Base-by-base conservation (phyloP, 1,284 basidiomycete genomes). In the Limonomyces culmigenus region DNA sequence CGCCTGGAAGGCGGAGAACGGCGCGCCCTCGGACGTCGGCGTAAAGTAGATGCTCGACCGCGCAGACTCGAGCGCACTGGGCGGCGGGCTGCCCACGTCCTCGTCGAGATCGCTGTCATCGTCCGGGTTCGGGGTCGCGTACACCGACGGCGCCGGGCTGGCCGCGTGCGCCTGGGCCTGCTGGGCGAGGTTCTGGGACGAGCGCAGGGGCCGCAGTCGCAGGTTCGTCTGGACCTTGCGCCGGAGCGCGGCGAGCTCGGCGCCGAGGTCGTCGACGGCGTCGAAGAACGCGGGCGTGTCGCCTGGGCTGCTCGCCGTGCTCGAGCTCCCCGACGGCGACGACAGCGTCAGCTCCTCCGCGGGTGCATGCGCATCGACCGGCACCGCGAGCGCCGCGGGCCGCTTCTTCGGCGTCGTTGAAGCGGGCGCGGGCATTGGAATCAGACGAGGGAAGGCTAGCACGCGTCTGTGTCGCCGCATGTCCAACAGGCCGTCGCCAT, bases 191-290 rank as follows among this genome's bases (percentile, higher is more conserved):
- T 59, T 49, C 21, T 59, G 54, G 29, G 62, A 56, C 15, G 73
- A 74, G 33, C 70, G 67, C 39, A 85, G 75, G 20, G 81, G 80
- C 13, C 80, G 67, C 21, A 85, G 61, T 38, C 70, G 70, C 30
- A 85, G 65, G 46, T 85, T 85, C 53, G 71, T 66, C 50, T 74
- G 68, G 2, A 85, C 75, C 42, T 60, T 78, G 42, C 65, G 61
- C 27, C 80, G 67, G 11, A 85, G 63, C 37, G 50, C 41, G 39
- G 36, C 43, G 16, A 45, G 14, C 11, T 43, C 30, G 37, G 33
- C 2, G 32, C 41, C 35, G n/a, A n/a, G n/a, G 21, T 36, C 32
- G 34, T 41, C 39, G 33, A 19, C 53, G 51, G 16, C 64, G 62
- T 17, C 71, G 65, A 19, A 84, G 55, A 19, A 84, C 74, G 19